Evolutionary conservation across 345 rosid species (phyloP).

Genomic region (Bruguiera gymnorhiza): DNA sequence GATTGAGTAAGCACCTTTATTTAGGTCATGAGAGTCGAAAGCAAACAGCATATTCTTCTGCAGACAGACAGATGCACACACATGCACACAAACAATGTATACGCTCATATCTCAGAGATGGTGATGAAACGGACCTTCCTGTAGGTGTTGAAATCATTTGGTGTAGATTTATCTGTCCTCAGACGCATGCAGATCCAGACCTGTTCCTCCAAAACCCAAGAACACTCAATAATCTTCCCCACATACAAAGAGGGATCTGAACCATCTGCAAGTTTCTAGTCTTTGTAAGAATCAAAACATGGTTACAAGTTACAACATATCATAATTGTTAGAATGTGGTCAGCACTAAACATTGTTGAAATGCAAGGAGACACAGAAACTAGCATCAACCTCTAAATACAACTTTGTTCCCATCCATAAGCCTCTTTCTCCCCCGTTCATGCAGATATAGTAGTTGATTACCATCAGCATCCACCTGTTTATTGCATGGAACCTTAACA

Average conservation of each 20-base stretch:
- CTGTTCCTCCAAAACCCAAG: slow-evolving; percentile 56
- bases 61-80: too few relatives aligned
- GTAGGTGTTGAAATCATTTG: slow-evolving; percentile 83
- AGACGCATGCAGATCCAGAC: slow-evolving; percentile 75
- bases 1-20: background rate
- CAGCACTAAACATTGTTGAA: background rate
- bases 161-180: slow-evolving; percentile 73
- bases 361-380: slow-evolving; percentile 4
- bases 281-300: background rate
- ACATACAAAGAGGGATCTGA: slow-evolving; percentile 53
- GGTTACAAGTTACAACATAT: background rate
- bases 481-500: slow-evolving; percentile 10
- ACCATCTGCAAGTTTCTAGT: slow-evolving; percentile 47
- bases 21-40: background rate
- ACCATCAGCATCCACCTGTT: slow-evolving; percentile 49
- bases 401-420: slow-evolving; percentile 68
- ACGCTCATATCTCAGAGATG: background rate
- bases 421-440: slow-evolving; percentile 78
- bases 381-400: slow-evolving; percentile 53
- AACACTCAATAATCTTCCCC: slow-evolving; percentile 87
- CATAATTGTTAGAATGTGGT: background rate
- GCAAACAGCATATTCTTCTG: background rate
- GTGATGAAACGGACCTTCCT: slow-evolving; percentile 48
- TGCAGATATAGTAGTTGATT: slow-evolving; percentile 46
- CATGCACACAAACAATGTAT: background rate